These are phyloP conservation scores for Parietaria judaica DNA, from an alignment of 306 rosid species.

Conservation along the genomic window DNA sequence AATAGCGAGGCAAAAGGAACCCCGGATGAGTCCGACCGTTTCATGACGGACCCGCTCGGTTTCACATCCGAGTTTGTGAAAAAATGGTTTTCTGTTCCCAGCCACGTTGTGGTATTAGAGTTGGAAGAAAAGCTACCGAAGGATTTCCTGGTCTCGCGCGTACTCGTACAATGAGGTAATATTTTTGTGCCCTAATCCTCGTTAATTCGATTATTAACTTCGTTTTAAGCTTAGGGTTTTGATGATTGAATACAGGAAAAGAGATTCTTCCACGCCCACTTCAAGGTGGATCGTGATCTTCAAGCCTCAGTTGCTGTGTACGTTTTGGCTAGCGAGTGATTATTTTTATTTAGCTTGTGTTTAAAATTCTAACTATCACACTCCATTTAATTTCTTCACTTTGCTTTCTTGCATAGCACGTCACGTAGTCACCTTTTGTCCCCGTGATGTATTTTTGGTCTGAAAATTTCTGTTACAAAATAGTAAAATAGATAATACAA, in stretches of 20 bases:
- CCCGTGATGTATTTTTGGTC: not conserved
- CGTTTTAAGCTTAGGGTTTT: constrained; percentile 6
- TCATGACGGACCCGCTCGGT: constrained; percentile 66
- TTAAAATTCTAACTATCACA: constrained; percentile 1
- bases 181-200: not conserved
- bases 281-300: constrained; percentile 87
- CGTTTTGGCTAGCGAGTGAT: constrained; percentile 28
- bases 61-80: constrained; percentile 51
- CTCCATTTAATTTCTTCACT: not conserved
- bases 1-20: constrained; percentile 55
- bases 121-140: constrained; percentile 51
- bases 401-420: not conserved
- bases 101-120: constrained; percentile 76
- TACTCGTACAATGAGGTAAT: constrained; percentile 60
- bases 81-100: constrained; percentile 55
- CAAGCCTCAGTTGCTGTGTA: constrained; percentile 71
- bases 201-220: too few species aligned
- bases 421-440: not conserved
- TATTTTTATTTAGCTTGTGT: constrained; percentile 17
- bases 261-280: constrained; percentile 80
- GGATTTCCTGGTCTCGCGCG: constrained; percentile 42
- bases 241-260: constrained; percentile 32
- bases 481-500: too few species aligned
- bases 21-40: constrained; percentile 74
- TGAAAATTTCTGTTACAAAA: not conserved